A percentile compares a stretch with the other conserved stretches of the same genome.
phyloP scores from a whole-genome alignment of 192 early-diverging fungal genomes.

The Podila verticillata region DNA sequence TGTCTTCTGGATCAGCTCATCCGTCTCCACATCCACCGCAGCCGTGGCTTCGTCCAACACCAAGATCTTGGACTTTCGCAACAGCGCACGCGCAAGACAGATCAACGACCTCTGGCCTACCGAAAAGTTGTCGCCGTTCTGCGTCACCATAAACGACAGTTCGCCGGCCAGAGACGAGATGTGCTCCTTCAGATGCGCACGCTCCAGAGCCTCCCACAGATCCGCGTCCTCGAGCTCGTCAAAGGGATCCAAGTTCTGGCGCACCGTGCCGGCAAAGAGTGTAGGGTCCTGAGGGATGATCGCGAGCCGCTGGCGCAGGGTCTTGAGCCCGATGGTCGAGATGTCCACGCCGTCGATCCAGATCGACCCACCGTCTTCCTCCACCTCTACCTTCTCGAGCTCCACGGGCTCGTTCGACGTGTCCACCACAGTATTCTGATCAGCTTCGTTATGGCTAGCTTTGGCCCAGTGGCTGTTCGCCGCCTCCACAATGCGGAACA shows the following conservation, averaged over 20 bases:
- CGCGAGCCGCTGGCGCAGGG: conserved; percentile 13
- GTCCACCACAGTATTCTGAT: background rate
- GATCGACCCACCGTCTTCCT: conserved; percentile 58
- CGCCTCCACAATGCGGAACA: conserved; percentile 60
- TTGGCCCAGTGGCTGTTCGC: conserved; percentile 40
- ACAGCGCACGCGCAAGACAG: conserved; percentile 72
- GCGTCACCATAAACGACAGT: conserved; percentile 73
- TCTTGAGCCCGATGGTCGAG: conserved; percentile 15
- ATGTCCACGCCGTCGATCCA: conserved; percentile 31
- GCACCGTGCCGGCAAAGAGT: conserved; percentile 21
- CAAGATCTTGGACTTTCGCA: conserved; percentile 62
- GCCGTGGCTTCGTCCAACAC: conserved; percentile 58
- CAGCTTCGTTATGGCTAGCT: conserved; percentile 14
- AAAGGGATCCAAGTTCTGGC: conserved; percentile 34
- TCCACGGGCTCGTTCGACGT: conserved; percentile 18
- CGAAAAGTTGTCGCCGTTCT: conserved; percentile 85
- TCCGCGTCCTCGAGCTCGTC: conserved; percentile 6
- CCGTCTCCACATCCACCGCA: conserved; percentile 84
- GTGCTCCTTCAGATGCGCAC: conserved; percentile 71
- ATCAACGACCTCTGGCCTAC: conserved; percentile 80
- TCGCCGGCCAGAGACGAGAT: conserved; percentile 68
- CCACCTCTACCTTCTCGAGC: conserved; percentile 15
- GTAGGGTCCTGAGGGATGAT: conserved; percentile 37
- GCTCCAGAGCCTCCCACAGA: conserved; percentile 69
- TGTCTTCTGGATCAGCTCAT: conserved; percentile 84